Conservation (phyloP, 352 stramenopile genomes). For the Globisporangium cylindrosporum region DNA sequence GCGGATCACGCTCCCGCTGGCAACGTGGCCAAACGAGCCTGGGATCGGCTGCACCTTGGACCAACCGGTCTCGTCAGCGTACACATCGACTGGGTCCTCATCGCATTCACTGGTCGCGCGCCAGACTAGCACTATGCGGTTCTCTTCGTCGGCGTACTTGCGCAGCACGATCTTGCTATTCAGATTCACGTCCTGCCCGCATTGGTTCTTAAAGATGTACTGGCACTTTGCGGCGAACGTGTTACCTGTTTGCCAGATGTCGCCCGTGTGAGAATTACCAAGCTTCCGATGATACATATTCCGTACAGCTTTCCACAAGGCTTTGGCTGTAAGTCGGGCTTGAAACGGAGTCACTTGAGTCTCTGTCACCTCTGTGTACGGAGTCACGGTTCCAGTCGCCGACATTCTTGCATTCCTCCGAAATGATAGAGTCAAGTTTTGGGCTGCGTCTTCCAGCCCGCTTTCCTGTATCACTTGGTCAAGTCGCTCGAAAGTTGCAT, state of each 20-base stretch:
- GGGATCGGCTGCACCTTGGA: neutral
- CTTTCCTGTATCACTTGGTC: slow-evolving; percentile 3
- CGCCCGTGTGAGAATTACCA: neutral
- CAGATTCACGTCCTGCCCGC: neutral
- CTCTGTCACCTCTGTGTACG: slow-evolving; percentile 12
- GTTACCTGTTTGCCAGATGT: slow-evolving; percentile 8
- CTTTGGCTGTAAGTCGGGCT: neutral
- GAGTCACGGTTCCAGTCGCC: neutral
- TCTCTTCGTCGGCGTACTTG: neutral
- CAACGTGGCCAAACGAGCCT: neutral
- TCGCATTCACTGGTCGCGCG: slow-evolving; percentile 5
- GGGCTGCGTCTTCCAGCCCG: neutral
- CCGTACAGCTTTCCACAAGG: slow-evolving; percentile 4
- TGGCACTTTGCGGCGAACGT: slow-evolving; percentile 11
- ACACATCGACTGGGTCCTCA: neutral
- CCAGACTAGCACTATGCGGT: slow-evolving; percentile 18
- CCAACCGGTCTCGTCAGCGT: slow-evolving; percentile 15
- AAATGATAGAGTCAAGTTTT: neutral
- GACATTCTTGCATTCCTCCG: neutral
- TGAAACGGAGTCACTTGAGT: slow-evolving; percentile 8
- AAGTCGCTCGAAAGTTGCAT: neutral
- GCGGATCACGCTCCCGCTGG: slow-evolving; percentile 7
- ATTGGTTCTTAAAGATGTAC: neutral
- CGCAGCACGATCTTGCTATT: slow-evolving; percentile 15
- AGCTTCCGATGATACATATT: neutral